Percentiles rank a stretch among this genome's conserved stretches.
Conservation (phyloP, 2,329 filamentous ascomycete genomes). For the Magnaporthiopsis incrustans region DNA sequence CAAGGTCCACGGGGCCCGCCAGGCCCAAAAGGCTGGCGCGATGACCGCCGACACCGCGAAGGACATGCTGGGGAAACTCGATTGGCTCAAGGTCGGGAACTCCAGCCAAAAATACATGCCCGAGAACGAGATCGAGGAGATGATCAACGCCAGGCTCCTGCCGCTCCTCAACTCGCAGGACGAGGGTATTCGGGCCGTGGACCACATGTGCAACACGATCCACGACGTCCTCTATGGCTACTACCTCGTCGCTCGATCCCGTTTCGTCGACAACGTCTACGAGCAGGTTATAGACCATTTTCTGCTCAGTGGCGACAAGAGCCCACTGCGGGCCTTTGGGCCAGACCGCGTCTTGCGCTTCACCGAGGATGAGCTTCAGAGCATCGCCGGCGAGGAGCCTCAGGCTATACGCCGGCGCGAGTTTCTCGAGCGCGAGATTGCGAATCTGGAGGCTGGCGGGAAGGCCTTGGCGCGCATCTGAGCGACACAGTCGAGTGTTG, state of each 20-base stretch:
- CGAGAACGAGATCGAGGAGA: too few species aligned
- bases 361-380: conserved; percentile 12
- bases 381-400: conserved; percentile 1
- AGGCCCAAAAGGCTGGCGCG: too few species aligned
- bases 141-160: too few species aligned
- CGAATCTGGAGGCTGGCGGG: conserved; percentile 29
- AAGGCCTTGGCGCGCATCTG: conserved; percentile 10
- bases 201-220: conserved; percentile 32
- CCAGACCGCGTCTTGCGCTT: conserved; percentile 41
- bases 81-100: too few species aligned
- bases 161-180: too few species aligned
- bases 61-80: too few species aligned
- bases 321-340: conserved; percentile 45
- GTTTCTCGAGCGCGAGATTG: conserved; percentile 35
- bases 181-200: too few species aligned
- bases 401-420: background rate
- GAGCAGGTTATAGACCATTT: conserved; percentile 48
- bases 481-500: background rate
- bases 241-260: conserved; percentile 51
- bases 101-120: too few species aligned
- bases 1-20: background rate
- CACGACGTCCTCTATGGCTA: conserved; percentile 53
- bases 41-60: too few species aligned
- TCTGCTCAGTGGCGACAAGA: conserved; percentile 37
- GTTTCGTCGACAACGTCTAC: conserved; percentile 55